These are phyloP conservation scores for Dactylonectria estremocensis DNA, from an alignment of 2,329 filamentous ascomycete species.

Conservation along the genomic window DNA sequence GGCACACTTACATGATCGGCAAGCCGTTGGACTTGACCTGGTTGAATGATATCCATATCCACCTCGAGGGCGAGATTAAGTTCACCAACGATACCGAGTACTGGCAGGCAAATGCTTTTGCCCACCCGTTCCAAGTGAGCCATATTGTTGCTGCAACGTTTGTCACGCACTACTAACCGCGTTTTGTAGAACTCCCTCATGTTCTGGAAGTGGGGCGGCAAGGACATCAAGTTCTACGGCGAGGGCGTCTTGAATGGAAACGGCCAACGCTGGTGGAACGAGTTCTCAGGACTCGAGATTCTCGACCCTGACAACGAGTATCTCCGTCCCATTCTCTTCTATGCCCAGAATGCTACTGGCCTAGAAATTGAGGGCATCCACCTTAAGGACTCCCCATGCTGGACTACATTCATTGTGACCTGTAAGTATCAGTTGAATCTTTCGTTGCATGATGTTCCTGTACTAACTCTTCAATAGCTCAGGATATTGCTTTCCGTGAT, in stretches of 20 bases:
- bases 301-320: slow-evolving; percentile 40
- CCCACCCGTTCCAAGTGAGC: slow-evolving; percentile 44
- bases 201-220: slow-evolving; percentile 45
- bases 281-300: slow-evolving; percentile 44
- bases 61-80: slow-evolving; percentile 47
- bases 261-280: slow-evolving; percentile 47
- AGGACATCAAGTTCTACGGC: slow-evolving; percentile 44
- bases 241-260: slow-evolving; percentile 44
- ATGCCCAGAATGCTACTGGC: slow-evolving; percentile 44
- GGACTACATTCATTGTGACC: slow-evolving; percentile 46
- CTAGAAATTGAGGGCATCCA: slow-evolving; percentile 44
- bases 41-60: slow-evolving; percentile 43
- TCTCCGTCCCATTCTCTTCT: slow-evolving; percentile 44
- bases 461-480: slow-evolving; percentile 22
- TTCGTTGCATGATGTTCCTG: rapidly evolving
- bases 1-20: slow-evolving; percentile 44
- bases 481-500: slow-evolving; percentile 43
- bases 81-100: slow-evolving; percentile 44
- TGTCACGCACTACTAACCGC: not conserved
- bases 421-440: slow-evolving; percentile 26
- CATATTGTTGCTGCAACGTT: rapidly evolving
- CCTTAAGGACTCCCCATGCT: slow-evolving; percentile 46
- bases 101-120: slow-evolving; percentile 44
- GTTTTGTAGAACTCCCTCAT: slow-evolving; percentile 42
- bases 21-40: slow-evolving; percentile 45